phyloP scores from a whole-genome alignment of 2,329 filamentous ascomycete species.

The Cladobotryum protrusum region DNA sequence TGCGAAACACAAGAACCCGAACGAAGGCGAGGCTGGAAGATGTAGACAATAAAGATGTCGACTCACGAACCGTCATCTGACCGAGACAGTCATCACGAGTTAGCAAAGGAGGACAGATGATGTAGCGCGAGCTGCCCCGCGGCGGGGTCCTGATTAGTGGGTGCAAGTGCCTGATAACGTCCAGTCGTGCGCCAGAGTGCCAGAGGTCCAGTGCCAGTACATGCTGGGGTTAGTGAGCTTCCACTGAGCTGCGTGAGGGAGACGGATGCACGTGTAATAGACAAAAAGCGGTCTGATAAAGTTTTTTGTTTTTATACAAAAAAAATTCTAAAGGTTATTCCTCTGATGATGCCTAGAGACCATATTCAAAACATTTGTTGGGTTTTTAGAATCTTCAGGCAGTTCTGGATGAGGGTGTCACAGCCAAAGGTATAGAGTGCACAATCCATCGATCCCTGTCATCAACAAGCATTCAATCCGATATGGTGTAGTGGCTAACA shows the following conservation, averaged over 20 bases:
- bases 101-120: conserved; percentile 14
- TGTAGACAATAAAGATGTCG: conserved; percentile 3
- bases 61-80: conserved; percentile 17
- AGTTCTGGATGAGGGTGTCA: no score
- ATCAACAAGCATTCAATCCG: conserved; percentile 16
- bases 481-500: conserved; percentile 33
- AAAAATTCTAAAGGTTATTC: no score
- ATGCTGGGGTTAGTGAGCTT: background rate
- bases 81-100: conserved; percentile 16
- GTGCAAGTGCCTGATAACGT: background rate
- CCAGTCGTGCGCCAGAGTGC: background rate
- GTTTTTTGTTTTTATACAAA: background rate
- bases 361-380: background rate
- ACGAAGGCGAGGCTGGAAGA: background rate
- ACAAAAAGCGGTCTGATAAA: background rate
- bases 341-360: background rate
- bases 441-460: background rate
- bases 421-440: no score
- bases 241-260: background rate
- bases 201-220: background rate
- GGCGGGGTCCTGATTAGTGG: conserved; percentile 14
- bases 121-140: conserved; percentile 18
- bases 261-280: background rate
- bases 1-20: no score
- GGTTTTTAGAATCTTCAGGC: background rate